A percentile compares a stretch with the other conserved stretches of the same genome.
Conservation (phyloP, 139 green algal genomes). For the Micromonas commoda region DNA sequence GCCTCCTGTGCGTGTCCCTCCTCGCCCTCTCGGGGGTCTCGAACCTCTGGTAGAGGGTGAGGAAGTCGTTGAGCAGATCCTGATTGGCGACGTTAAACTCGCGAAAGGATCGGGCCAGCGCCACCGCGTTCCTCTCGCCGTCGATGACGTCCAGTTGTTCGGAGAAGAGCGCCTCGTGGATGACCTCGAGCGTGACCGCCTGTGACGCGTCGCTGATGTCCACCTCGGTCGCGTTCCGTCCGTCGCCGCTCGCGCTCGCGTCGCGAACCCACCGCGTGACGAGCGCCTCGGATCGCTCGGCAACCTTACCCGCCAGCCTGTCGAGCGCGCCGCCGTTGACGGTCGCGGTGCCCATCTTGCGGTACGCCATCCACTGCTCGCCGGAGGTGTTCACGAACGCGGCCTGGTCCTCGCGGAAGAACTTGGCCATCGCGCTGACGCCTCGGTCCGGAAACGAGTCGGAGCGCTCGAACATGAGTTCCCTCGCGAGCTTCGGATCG, state of each 20-base stretch:
- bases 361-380: background rate
- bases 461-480: background rate
- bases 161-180: background rate
- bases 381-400: slow-evolving; percentile 4
- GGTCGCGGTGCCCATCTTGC: background rate
- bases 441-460: background rate
- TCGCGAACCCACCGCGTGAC: background rate
- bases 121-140: background rate
- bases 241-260: background rate
- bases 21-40: background rate
- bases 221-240: background rate
- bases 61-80: background rate
- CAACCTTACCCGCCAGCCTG: background rate
- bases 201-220: background rate
- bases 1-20: background rate
- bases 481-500: background rate
- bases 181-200: background rate
- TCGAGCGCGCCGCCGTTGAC: background rate
- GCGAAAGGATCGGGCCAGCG: background rate
- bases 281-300: background rate
- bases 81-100: background rate
- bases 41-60: background rate
- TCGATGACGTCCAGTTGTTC: background rate
- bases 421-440: background rate
- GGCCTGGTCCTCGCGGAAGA: background rate